Base-by-base conservation (phyloP, 169 alveolate species). In the Plasmodium blacklocki region DNA sequence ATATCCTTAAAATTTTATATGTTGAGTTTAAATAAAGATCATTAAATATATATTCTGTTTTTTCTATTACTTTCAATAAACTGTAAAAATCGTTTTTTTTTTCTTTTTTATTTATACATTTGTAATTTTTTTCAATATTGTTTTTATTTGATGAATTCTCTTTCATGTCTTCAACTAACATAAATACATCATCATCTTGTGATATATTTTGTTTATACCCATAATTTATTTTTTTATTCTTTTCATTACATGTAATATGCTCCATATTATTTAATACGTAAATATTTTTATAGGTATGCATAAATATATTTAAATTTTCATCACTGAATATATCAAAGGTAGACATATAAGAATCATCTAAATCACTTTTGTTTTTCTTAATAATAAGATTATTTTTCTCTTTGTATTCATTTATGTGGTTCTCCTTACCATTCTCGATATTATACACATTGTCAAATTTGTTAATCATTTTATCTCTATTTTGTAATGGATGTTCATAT, bases 241-340 rank as follows among this genome's bases (percentile, higher is more conserved):
- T 4, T 11, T 4, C 39, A 14, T 56, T 39, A 12, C 3, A 15
- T 8, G 39, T 29, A 54, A 39, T 6, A 58, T 32, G 9, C 2
- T 72, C 90, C 3, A 80, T 3, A 15, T 67, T 68, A 18, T 80
- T 80, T 19, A 80, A 21, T 1, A 80, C 90, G n/a, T 80, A 80
- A 18, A 80, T 47, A 52, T 66, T 60, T 54, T 80, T 80, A 49
- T 80, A 80, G 49, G 70, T 29, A 39, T 80, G 90, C 32, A 80
- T 80, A 19, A 80, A 80, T 73, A 80, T 56, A 29, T 80, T 80
- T 12, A 80, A 49, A 9, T 80, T 80, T 56, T 80, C 83, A 29
- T 68, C 64, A 73, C 83, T 49, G 18, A 80, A 80, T 9, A 80
- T 32, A 2, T 80, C 83, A 6, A 43, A 5, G 9, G 62, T 12